Base-by-base conservation (phyloP, 2,329 filamentous ascomycete genomes). In the Chaetomium sp. region DNA sequence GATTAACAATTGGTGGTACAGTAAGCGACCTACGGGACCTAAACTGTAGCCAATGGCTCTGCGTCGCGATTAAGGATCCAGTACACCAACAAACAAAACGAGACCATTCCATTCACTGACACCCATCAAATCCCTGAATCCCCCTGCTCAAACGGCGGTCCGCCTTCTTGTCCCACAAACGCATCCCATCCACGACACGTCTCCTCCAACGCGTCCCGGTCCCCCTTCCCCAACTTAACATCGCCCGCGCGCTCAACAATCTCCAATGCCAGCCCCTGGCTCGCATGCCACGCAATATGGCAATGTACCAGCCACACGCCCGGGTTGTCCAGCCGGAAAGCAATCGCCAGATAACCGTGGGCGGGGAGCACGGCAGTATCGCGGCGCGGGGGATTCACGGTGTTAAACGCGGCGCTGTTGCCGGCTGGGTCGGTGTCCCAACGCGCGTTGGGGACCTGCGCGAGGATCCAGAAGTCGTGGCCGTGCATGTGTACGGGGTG, bases 401-500 rank as follows among this genome's bases (percentile, higher is more conserved):
- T 32, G 7, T 45, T 45, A 5, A 65, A 67, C 51, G 3, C 10
- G 4, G 33, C n/a, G 34, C 34, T 50, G 46, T 40, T 32, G 34
- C 46, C 41, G 47, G 62, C 55, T 27, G 19, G 19, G 19, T 27
- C 19, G 19, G 19, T 27, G 19, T 27, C 19, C 19, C 19, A 27
- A 51, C 69, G 72, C 7, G 58, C 52, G 54, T 65, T 70, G 61
- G 37, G 62, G 41, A 61, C 66, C 41, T 66, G 62, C 10, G 66
- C 70, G 4, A 76, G 66, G 6, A 76, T 55, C 53, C 60, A 71
- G 54, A 73, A 74, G 58, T 76, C 72, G 59, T 73, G 71, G n/a
- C 73, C 74, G 66, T 75, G 73, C 14, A 75, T 64, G 62, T 76
- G 73, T 56, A 76, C 72, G 0, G 74, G 73, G 57, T 76, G 73